phyloP scores from a whole-genome alignment of 139 green algal species.

The Chlamydomonas incerta region DNA sequence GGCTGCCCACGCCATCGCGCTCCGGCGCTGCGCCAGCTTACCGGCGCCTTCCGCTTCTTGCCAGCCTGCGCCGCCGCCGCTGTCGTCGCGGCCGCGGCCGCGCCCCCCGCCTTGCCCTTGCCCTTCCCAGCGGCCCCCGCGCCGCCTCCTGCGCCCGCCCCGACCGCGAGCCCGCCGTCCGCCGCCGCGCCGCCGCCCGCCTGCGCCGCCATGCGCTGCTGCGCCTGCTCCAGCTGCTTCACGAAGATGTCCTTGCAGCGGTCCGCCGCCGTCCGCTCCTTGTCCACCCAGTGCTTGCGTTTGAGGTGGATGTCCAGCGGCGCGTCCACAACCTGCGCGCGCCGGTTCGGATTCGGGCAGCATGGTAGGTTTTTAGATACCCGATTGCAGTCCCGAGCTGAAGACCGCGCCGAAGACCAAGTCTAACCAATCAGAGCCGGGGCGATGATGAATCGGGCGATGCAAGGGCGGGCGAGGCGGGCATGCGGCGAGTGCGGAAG shows the following conservation, averaged over 20 bases:
- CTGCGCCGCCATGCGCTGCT: slow-evolving; percentile 6
- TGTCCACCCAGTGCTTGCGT: slow-evolving; percentile 43
- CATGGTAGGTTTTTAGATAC: too few relatives aligned
- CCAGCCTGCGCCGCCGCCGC: neutral
- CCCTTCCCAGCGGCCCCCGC: neutral
- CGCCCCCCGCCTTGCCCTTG: neutral
- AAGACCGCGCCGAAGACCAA: too few relatives aligned
- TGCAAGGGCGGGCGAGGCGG: too few relatives aligned
- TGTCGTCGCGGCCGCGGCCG: neutral
- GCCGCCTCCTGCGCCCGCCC: neutral
- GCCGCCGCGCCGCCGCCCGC: neutral
- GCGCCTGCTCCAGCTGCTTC: slow-evolving; percentile 37
- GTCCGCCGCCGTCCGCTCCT: slow-evolving; percentile 32
- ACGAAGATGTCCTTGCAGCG: slow-evolving; percentile 36
- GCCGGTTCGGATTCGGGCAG: too few relatives aligned
- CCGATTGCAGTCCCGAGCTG: too few relatives aligned
- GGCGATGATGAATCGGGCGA: too few relatives aligned
- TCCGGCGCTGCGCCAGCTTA: neutral
- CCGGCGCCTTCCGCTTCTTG: slow-evolving; percentile 28
- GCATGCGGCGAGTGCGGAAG: too few relatives aligned
- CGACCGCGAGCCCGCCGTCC: neutral
- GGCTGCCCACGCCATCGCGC: too few relatives aligned
- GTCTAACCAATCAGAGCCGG: too few relatives aligned
- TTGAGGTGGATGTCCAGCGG: slow-evolving; percentile 47
- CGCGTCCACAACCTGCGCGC: slow-evolving; percentile 32